These are phyloP conservation scores for Sambucus nigra DNA, from an alignment of 129 eudicot species.

Conservation along the genomic window DNA sequence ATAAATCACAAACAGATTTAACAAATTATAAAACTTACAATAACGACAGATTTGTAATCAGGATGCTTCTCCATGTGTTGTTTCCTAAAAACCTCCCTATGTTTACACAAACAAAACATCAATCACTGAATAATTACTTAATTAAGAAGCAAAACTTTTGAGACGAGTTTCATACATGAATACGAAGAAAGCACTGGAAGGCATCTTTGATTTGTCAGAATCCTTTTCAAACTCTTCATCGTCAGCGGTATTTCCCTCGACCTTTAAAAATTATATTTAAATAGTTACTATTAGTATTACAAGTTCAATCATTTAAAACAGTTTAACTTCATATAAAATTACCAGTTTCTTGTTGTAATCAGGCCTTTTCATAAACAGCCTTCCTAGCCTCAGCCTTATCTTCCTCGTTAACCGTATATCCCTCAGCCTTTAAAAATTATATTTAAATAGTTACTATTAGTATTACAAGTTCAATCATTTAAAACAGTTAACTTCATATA, in stretches of 20 bases:
- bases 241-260: constrained; percentile 23
- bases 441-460: too few relatives aligned
- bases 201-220: constrained; percentile 73
- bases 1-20: not conserved
- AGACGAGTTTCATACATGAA: too few relatives aligned
- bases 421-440: too few relatives aligned
- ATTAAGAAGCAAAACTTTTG: too few relatives aligned
- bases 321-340: not conserved
- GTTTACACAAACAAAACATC: not conserved
- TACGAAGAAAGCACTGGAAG: too few relatives aligned
- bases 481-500: too few relatives aligned
- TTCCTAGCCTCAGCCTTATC: constrained; percentile 69
- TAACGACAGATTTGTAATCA: constrained; percentile 61
- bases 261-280: constrained; percentile 13
- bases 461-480: too few relatives aligned
- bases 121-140: not conserved
- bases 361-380: constrained; percentile 45
- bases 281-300: not conserved
- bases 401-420: too few relatives aligned
- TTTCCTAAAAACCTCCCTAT: constrained; percentile 74
- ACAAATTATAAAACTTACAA: constrained; percentile 32
- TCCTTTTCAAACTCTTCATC: constrained; percentile 65
- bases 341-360: constrained; percentile 57
- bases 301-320: not conserved
- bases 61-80: constrained; percentile 61